A percentile compares a stretch with the other conserved stretches of the same genome.
Evolutionary conservation across 345 rosid genomes (phyloP).

Genomic region (Brassica incana): DNA sequence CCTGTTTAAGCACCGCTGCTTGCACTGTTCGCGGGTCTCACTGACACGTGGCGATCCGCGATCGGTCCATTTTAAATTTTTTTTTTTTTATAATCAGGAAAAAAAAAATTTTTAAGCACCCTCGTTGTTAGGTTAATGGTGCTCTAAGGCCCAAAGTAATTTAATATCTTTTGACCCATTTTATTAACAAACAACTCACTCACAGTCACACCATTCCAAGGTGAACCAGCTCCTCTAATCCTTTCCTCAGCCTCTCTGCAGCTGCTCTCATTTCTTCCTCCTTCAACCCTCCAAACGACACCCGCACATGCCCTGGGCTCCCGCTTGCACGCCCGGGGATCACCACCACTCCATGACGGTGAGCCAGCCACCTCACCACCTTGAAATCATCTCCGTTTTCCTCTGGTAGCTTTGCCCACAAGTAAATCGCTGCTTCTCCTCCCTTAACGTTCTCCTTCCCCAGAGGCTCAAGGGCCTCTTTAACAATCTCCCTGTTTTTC

Average conservation of each 20-base stretch:
- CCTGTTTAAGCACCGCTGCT: too few species aligned
- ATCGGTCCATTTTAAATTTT: too few species aligned
- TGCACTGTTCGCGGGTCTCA: too few species aligned
- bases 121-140: too few species aligned
- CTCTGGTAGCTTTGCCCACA: conserved; percentile 91
- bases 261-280: conserved; percentile 71
- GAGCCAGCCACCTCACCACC: conserved; percentile 86
- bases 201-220: conserved; percentile 49
- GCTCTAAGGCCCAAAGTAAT: too few species aligned
- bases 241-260: conserved; percentile 63
- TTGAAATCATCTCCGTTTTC: conserved; percentile 43
- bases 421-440: conserved; percentile 91
- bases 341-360: conserved; percentile 73
- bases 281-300: conserved; percentile 75
- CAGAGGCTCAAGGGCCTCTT: conserved; percentile 71
- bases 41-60: too few species aligned
- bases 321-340: conserved; percentile 81
- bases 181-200: conserved; percentile 4
- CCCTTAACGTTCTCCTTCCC: conserved; percentile 78
- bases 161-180: neutral
- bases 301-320: conserved; percentile 66
- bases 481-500: conserved; percentile 70
- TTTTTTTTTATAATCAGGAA: too few species aligned
- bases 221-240: conserved; percentile 66
- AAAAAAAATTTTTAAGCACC: too few species aligned